A percentile compares a stretch with the other conserved stretches of the same genome.
Conservation (phyloP, 441 rosid genomes). For the Lepidium campestre region DNA sequence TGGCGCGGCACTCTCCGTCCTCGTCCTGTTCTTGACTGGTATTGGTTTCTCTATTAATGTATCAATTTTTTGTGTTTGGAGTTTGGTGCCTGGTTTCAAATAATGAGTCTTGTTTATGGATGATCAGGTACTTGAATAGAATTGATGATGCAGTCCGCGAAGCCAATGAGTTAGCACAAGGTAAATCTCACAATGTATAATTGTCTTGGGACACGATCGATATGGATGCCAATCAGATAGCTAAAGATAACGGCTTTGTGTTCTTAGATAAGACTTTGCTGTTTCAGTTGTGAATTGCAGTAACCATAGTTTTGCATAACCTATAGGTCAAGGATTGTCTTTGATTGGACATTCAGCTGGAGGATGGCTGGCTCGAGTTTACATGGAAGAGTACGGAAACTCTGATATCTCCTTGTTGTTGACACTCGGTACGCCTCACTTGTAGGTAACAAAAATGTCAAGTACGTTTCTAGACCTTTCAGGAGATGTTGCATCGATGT, state of each 20-base stretch:
- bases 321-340: conserved; percentile 54
- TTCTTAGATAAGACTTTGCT: background rate
- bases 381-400: conserved; percentile 71
- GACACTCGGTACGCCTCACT: conserved; percentile 96
- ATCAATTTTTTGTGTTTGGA: background rate
- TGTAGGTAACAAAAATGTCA: conserved; percentile 48
- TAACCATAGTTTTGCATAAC: background rate
- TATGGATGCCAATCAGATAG: background rate
- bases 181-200: conserved; percentile 23
- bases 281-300: background rate
- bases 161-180: conserved; percentile 63
- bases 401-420: conserved; percentile 61
- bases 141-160: conserved; percentile 68
- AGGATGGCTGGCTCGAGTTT: conserved; percentile 95
- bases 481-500: background rate
- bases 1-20: conserved; percentile 90
- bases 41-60: background rate
- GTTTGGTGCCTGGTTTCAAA: background rate
- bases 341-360: conserved; percentile 94
- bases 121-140: conserved; percentile 67
- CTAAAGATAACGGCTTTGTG: background rate
- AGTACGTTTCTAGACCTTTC: background rate
- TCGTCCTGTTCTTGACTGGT: conserved; percentile 96
- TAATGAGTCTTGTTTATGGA: background rate
- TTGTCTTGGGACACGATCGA: background rate